Percentiles rank a stretch among this genome's conserved stretches.
phyloP scores from a whole-genome alignment of 331 rosid species.

The Erythrophleum ivorense region DNA sequence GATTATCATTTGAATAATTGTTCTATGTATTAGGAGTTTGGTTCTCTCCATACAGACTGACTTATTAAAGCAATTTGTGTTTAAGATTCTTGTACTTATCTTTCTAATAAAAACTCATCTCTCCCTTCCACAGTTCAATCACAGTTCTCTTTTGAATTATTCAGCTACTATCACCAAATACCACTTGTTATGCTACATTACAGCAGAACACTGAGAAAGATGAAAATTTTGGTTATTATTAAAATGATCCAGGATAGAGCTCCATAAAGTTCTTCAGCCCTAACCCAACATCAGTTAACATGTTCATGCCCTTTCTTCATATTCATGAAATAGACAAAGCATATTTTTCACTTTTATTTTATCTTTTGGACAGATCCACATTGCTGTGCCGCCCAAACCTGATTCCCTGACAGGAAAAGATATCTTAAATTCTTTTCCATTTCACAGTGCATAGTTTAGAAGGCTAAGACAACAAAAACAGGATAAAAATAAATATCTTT shows the following conservation, averaged over 20 bases:
- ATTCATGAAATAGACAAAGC: constrained; percentile 1
- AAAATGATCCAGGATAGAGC: background rate
- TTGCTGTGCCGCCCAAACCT: background rate
- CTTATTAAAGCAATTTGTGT: background rate
- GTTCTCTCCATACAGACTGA: background rate
- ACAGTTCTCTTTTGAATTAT: background rate
- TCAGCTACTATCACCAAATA: background rate
- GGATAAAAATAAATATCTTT: background rate
- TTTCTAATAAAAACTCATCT: background rate
- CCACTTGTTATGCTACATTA: background rate
- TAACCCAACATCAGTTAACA: constrained; percentile 13
- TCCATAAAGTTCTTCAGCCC: constrained; percentile 10
- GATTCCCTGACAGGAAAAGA: background rate
- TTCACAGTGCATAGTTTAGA: background rate
- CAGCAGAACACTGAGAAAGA: constrained; percentile 21
- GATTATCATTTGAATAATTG: background rate
- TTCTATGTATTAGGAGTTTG: background rate
- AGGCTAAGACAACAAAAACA: constrained; percentile 10
- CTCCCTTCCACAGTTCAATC: background rate
- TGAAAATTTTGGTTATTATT: background rate
- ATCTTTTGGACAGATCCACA: constrained; percentile 10
- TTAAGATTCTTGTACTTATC: background rate
- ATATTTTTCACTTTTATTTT: constrained; percentile 14
- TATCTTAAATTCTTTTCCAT: constrained; percentile 12
- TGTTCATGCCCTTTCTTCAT: background rate